These are phyloP conservation scores for Fistulina hepatica DNA, from an alignment of 1,284 basidiomycete genomes.

Conservation along the genomic window DNA sequence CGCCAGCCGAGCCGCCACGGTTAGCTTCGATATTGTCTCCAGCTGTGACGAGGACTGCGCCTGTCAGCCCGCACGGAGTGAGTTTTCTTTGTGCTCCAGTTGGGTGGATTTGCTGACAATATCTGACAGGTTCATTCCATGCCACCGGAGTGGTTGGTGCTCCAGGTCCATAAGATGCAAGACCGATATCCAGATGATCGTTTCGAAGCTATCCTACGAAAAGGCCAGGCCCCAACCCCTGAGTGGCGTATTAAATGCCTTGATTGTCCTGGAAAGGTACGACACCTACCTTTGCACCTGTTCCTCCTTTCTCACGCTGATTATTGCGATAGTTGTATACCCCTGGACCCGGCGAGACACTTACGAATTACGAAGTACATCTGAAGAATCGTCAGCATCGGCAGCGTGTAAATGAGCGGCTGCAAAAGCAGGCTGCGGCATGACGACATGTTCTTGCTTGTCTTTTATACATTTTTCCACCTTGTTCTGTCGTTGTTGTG, in stretches of 20 bases:
- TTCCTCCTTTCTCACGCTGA: conserved; percentile 1
- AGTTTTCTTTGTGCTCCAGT: no score
- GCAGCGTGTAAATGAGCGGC: conserved; percentile 35
- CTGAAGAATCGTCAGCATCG: conserved; percentile 45
- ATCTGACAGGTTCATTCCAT: no score
- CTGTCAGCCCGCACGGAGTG: no score
- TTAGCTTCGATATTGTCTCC: conserved; percentile 6
- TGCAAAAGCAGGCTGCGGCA: conserved; percentile 18
- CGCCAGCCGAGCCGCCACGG: background rate
- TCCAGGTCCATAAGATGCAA: conserved; percentile 56
- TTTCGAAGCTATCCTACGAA: conserved; percentile 68
- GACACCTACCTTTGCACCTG: conserved; percentile 13
- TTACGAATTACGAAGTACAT: conserved; percentile 91
- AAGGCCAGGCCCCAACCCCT: conserved; percentile 36
- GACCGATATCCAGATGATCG: conserved; percentile 71
- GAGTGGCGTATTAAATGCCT: conserved; percentile 93
- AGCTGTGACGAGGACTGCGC: conserved; percentile 4
- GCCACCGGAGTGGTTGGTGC: conserved; percentile 63
- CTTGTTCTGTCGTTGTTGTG: no score
- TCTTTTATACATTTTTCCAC: no score
- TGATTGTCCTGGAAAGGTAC: conserved; percentile 90
- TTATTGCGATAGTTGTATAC: conserved; percentile 78
- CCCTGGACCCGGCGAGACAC: conserved; percentile 81
- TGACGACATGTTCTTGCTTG: no score
- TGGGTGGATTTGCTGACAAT: no score